phyloP scores from a whole-genome alignment of 2,329 filamentous ascomycete species.

The Penicillium sp. region DNA sequence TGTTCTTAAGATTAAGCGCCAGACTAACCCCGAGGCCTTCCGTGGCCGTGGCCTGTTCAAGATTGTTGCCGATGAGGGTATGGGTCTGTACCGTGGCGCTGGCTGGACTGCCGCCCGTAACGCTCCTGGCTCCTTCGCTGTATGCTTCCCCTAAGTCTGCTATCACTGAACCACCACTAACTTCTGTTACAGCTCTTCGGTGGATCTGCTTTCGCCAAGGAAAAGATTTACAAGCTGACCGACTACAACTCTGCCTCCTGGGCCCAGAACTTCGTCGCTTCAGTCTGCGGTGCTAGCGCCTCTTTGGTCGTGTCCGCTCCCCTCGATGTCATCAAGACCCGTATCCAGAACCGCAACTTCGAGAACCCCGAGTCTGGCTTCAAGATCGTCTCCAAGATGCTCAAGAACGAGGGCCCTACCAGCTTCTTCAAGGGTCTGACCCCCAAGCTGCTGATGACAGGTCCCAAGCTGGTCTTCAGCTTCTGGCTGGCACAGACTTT shows the following conservation, averaged over 20 bases:
- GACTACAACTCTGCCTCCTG: slow-evolving; percentile 96
- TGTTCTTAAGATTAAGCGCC: slow-evolving; percentile 98
- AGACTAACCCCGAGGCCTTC: slow-evolving; percentile 98
- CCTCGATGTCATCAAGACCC: slow-evolving; percentile 95
- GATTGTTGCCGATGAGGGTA: slow-evolving; percentile 91
- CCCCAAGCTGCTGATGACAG: slow-evolving; percentile 98
- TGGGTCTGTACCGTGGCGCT: slow-evolving; percentile 92
- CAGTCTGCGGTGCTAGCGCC: slow-evolving; percentile 88
- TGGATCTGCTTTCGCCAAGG: slow-evolving; percentile 94
- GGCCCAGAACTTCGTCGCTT: slow-evolving; percentile 96
- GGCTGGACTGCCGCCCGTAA: slow-evolving; percentile 97
- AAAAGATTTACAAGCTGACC: slow-evolving; percentile 82
- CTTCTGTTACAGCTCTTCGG: slow-evolving; percentile 70
- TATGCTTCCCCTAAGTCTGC: slow-evolving; percentile 50
- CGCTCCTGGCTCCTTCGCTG: slow-evolving; percentile 92
- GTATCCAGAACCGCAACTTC: slow-evolving; percentile 98
- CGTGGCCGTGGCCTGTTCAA: slow-evolving; percentile 83
- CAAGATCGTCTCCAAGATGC: slow-evolving; percentile 88
- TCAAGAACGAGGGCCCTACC: slow-evolving; percentile 77
- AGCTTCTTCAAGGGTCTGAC: slow-evolving; percentile 98
- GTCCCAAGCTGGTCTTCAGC: slow-evolving; percentile 97
- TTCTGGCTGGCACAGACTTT: slow-evolving; percentile 99
- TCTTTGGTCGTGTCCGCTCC: slow-evolving; percentile 96
- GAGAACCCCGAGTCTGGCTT: slow-evolving; percentile 95
- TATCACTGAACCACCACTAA: slow-evolving; percentile 1